These are phyloP conservation scores for Wickerhamiella shivajii DNA, from an alignment of 805 yeast species.

Conservation along the genomic window DNA sequence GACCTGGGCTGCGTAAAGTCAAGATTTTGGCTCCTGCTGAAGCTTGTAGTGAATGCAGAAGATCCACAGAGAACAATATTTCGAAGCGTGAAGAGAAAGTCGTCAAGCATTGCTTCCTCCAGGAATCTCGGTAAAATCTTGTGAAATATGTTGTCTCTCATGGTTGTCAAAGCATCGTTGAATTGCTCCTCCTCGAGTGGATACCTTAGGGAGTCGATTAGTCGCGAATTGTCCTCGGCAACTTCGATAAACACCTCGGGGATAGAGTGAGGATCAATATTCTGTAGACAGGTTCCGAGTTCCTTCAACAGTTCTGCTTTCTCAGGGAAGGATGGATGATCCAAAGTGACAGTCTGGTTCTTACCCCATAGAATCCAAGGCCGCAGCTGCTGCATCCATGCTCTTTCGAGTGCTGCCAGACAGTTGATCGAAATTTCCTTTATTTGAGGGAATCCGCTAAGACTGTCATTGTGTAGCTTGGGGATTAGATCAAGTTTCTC, in stretches of 20 bases:
- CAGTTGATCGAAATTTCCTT: too few species aligned
- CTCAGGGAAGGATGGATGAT: too few species aligned
- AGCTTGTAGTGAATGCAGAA: slow-evolving; percentile 1
- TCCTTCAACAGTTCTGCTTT: too few species aligned
- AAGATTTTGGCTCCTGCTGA: neutral
- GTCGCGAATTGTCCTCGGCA: slow-evolving; percentile 1
- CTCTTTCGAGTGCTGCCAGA: too few species aligned
- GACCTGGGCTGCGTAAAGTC: neutral
- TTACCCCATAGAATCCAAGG: too few species aligned
- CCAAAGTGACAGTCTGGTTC: too few species aligned
- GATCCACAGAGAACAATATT: slow-evolving; percentile 12
- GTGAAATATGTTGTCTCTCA: slow-evolving; percentile 1
- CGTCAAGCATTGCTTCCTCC: slow-evolving; percentile 1
- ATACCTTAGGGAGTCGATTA: neutral
- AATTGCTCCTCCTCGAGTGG: slow-evolving; percentile 6
- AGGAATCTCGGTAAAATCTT: slow-evolving; percentile 3
- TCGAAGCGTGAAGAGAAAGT: slow-evolving; percentile 6
- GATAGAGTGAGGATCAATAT: neutral
- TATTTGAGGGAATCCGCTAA: too few species aligned
- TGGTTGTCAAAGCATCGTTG: neutral
- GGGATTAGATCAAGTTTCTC: too few species aligned
- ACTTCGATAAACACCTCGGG: slow-evolving; percentile 2
- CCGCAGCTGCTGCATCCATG: too few species aligned
- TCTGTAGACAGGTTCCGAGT: slow-evolving; percentile 3
- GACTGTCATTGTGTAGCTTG: too few species aligned